These are phyloP conservation scores for Fusarium virguliforme DNA, from an alignment of 2,329 filamentous ascomycete genomes.

Conservation along the genomic window DNA sequence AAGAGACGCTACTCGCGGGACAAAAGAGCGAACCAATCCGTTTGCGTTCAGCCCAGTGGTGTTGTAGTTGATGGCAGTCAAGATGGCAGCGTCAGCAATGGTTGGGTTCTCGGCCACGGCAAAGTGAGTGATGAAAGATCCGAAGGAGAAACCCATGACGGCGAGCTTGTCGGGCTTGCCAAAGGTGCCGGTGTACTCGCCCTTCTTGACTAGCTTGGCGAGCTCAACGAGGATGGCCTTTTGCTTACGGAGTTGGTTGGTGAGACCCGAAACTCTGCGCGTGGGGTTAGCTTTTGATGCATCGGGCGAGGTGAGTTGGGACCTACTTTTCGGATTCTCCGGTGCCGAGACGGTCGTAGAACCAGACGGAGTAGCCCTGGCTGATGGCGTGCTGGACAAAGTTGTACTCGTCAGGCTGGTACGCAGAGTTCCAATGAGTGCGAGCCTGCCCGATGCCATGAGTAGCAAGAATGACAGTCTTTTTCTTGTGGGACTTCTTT, in stretches of 20 bases:
- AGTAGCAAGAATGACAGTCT: slow-evolving; percentile 31
- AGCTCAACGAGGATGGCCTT: slow-evolving; percentile 39
- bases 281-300: neutral
- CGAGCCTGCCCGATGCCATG: slow-evolving; percentile 40
- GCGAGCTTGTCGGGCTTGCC: slow-evolving; percentile 32
- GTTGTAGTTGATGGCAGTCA: slow-evolving; percentile 41
- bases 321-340: slow-evolving; percentile 34
- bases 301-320: rapidly evolving
- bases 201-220: slow-evolving; percentile 30
- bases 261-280: slow-evolving; percentile 32
- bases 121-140: slow-evolving; percentile 38
- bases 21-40: slow-evolving; percentile 36
- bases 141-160: slow-evolving; percentile 43
- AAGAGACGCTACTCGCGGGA: slow-evolving; percentile 35
- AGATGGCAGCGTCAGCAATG: slow-evolving; percentile 29
- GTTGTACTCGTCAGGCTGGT: slow-evolving; percentile 36
- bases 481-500: slow-evolving; percentile 20
- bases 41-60: slow-evolving; percentile 28
- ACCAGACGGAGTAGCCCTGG: slow-evolving; percentile 40
- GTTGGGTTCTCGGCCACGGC: slow-evolving; percentile 32
- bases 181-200: slow-evolving; percentile 31
- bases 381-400: slow-evolving; percentile 40
- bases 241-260: slow-evolving; percentile 38
- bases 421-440: slow-evolving; percentile 41
- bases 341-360: slow-evolving; percentile 37